Conservation (phyloP, 2,329 filamentous ascomycete genomes). For the Diplodia sapinea region DNA sequence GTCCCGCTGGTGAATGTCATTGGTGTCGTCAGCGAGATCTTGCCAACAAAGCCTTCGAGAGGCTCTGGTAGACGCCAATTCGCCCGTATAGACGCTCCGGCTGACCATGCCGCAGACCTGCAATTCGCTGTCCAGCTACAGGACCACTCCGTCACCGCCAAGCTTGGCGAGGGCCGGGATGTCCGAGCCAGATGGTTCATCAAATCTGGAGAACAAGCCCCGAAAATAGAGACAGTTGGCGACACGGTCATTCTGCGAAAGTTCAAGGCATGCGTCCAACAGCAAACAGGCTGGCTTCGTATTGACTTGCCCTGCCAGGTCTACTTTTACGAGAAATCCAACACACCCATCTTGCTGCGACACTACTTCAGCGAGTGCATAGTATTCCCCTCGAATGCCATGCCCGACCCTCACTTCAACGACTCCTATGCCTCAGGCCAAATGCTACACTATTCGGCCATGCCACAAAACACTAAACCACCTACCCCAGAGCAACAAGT, state of each 20-base stretch:
- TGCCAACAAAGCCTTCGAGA: not conserved
- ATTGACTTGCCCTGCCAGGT: not conserved
- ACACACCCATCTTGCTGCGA: not conserved
- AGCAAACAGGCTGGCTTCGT: no score
- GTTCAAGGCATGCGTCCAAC: not conserved
- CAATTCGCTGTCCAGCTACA: slow-evolving; percentile 34
- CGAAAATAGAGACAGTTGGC: slow-evolving; percentile 54
- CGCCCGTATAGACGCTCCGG: no score
- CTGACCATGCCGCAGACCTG: slow-evolving; percentile 15
- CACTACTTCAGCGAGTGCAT: slow-evolving; percentile 16
- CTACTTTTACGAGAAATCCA: not conserved
- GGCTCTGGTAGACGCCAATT: slow-evolving; percentile 14
- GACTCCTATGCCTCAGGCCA: slow-evolving; percentile 37
- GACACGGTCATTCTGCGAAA: slow-evolving; percentile 70
- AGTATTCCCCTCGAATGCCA: slow-evolving; percentile 37
- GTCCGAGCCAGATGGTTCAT: slow-evolving; percentile 7
- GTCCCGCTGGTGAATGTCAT: slow-evolving; percentile 14
- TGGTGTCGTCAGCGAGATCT: slow-evolving; percentile 14
- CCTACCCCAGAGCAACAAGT: slow-evolving; percentile 39
- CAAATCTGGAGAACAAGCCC: slow-evolving; percentile 40
- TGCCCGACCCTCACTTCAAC: slow-evolving; percentile 40
- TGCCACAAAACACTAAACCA: not conserved
- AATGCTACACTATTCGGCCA: not conserved
- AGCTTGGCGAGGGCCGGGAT: not conserved
- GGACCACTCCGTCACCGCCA: slow-evolving; percentile 31